Evolutionary conservation across 768 basidiomycete genomes (phyloP).

Genomic region (Udeniomyces megalosporus): DNA sequence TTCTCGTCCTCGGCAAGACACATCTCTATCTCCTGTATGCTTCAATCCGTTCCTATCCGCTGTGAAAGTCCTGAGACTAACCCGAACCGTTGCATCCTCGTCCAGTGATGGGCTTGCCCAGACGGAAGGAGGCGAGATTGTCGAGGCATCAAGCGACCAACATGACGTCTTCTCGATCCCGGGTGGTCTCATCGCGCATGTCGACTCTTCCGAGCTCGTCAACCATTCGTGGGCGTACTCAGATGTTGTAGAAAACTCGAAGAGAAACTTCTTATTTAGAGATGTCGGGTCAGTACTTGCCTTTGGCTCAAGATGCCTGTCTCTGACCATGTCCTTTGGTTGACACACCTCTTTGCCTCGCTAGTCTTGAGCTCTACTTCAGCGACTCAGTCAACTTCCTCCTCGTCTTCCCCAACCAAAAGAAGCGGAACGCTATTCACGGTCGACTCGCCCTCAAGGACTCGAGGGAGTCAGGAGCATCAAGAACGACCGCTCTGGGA

Average conservation of each 20-base stretch:
- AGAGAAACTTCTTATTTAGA: slow-evolving; percentile 72
- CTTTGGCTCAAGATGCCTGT: not conserved
- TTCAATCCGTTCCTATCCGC: not conserved
- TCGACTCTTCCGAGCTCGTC: slow-evolving; percentile 53
- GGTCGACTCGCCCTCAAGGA: slow-evolving; percentile 31
- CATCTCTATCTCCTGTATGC: slow-evolving; percentile 57
- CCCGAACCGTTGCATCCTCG: too few relatives aligned
- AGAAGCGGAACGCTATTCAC: slow-evolving; percentile 37
- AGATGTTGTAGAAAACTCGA: slow-evolving; percentile 59
- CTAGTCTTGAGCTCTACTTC: slow-evolving; percentile 78
- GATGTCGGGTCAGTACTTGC: slow-evolving; percentile 59
- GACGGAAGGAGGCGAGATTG: slow-evolving; percentile 69
- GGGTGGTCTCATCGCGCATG: slow-evolving; percentile 56
- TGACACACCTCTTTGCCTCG: not conserved
- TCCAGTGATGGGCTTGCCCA: slow-evolving; percentile 78
- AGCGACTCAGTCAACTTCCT: slow-evolving; percentile 77
- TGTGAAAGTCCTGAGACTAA: too few relatives aligned
- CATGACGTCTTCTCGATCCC: slow-evolving; percentile 65
- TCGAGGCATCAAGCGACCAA: slow-evolving; percentile 73
- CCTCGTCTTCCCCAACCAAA: slow-evolving; percentile 58
- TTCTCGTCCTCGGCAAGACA: slow-evolving; percentile 68
- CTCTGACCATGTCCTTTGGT: too few relatives aligned
- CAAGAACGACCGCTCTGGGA: slow-evolving; percentile 35
- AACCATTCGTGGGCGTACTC: slow-evolving; percentile 71
- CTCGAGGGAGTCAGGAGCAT: slow-evolving; percentile 40